These are phyloP conservation scores for Linum trigynum DNA, from an alignment of 345 rosid species.

Conservation along the genomic window DNA sequence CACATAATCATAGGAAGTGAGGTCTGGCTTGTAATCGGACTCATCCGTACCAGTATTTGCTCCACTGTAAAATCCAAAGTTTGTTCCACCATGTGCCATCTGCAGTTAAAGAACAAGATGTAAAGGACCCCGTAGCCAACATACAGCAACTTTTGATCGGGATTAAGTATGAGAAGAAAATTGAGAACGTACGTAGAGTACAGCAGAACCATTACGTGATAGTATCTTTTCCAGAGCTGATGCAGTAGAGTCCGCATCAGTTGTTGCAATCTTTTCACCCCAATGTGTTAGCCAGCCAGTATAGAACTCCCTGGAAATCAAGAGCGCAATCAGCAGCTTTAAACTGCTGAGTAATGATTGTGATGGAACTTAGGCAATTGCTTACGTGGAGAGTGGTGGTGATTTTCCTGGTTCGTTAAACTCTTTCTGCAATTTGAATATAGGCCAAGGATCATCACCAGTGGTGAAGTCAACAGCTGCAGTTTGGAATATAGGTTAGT, in stretches of 20 bases:
- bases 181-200: constrained; percentile 64
- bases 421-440: constrained; percentile 72
- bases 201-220: constrained; percentile 77
- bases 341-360: constrained; percentile 1
- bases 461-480: constrained; percentile 89
- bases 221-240: constrained; percentile 61
- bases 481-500: constrained; percentile 13
- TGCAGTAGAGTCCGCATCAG: constrained; percentile 61
- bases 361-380: background rate
- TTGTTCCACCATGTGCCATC: constrained; percentile 99
- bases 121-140: constrained; percentile 4
- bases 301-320: constrained; percentile 67
- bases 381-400: constrained; percentile 87
- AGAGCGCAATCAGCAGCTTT: constrained; percentile 6
- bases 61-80: constrained; percentile 91
- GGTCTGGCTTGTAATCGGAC: constrained; percentile 76
- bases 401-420: constrained; percentile 89
- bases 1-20: constrained; percentile 95
- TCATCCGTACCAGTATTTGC: constrained; percentile 68
- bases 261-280: constrained; percentile 70
- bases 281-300: constrained; percentile 99
- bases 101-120: constrained; percentile 18
- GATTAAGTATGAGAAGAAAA: constrained; percentile 3
- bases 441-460: constrained; percentile 77
- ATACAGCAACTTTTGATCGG: constrained; percentile 6